Evolutionary conservation across 306 rosid species (phyloP).

Genomic region (Comarum palustre): DNA sequence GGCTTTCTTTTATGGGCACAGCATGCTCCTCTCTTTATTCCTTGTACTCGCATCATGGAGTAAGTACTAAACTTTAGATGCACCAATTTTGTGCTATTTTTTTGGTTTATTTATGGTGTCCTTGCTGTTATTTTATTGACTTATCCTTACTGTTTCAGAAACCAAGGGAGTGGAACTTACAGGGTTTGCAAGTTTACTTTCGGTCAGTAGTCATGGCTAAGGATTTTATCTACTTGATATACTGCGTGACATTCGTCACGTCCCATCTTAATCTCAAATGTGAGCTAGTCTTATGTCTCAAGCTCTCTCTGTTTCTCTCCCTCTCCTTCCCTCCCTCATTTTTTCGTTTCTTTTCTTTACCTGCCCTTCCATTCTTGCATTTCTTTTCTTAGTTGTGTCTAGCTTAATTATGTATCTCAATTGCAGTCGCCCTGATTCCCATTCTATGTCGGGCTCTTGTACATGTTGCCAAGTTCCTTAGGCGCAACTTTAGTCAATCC

Average conservation of each 20-base stretch:
- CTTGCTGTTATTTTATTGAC: conserved; percentile 18
- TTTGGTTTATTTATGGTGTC: conserved; percentile 9
- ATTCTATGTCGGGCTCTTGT: conserved; percentile 75
- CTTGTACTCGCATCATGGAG: conserved; percentile 76
- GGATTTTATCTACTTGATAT: conserved; percentile 82
- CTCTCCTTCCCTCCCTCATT: not conserved
- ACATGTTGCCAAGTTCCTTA: conserved; percentile 92
- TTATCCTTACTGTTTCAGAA: conserved; percentile 47
- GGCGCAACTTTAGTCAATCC: conserved; percentile 81
- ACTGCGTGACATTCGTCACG: conserved; percentile 70
- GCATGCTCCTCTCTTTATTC: conserved; percentile 74
- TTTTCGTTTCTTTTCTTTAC: not conserved
- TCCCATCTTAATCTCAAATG: conserved; percentile 85
- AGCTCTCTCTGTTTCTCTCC: not conserved
- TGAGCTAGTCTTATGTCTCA: conserved; percentile 38
- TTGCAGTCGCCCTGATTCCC: conserved; percentile 93
- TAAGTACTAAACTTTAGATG: conserved; percentile 30
- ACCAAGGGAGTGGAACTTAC: conserved; percentile 93
- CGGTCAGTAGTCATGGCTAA: conserved; percentile 64
- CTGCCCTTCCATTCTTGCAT: not conserved
- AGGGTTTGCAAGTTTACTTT: conserved; percentile 81
- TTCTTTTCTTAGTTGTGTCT: conserved; percentile 9
- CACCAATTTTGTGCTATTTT: not conserved
- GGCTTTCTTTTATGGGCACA: conserved; percentile 87
- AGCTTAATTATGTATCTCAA: conserved; percentile 28